A percentile compares a stretch with the other conserved stretches of the same genome.
Conservation (phyloP, 495 filamentous ascomycete species). For the Podospora australis region DNA sequence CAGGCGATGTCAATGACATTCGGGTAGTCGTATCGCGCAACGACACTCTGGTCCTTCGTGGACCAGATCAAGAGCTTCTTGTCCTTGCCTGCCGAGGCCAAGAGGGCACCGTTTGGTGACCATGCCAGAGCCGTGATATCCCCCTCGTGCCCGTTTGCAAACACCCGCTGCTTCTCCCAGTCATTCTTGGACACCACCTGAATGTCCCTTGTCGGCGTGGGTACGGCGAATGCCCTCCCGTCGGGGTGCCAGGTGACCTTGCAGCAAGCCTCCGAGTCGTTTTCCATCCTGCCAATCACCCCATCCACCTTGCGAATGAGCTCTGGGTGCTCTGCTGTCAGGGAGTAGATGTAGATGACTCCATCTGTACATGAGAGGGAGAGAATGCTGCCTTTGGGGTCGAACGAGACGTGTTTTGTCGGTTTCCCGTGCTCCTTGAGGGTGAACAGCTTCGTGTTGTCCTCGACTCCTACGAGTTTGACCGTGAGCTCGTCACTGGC, state of each 20-base stretch:
- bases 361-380: conserved; percentile 85
- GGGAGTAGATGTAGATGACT: conserved; percentile 78
- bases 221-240: conserved; percentile 79
- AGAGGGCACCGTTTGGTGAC: conserved; percentile 88
- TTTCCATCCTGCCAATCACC: conserved; percentile 69
- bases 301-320: conserved; percentile 79
- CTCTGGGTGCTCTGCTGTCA: conserved; percentile 72
- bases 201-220: conserved; percentile 78
- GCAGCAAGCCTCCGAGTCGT: conserved; percentile 69
- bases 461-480: conserved; percentile 74
- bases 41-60: conserved; percentile 71
- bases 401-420: conserved; percentile 85
- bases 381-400: conserved; percentile 69
- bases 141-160: conserved; percentile 70
- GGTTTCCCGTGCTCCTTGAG: conserved; percentile 76
- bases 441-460: conserved; percentile 65
- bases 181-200: conserved; percentile 78
- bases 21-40: conserved; percentile 65
- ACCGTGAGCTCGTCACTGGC: conserved; percentile 92
- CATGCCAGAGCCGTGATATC: conserved; percentile 84
- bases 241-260: conserved; percentile 89
- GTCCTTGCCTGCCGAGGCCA: conserved; percentile 78
- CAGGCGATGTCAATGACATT: conserved; percentile 80
- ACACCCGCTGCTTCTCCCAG: conserved; percentile 76
- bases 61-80: conserved; percentile 84